Conservation (phyloP, 495 filamentous ascomycete genomes). For the Podospora conica region DNA sequence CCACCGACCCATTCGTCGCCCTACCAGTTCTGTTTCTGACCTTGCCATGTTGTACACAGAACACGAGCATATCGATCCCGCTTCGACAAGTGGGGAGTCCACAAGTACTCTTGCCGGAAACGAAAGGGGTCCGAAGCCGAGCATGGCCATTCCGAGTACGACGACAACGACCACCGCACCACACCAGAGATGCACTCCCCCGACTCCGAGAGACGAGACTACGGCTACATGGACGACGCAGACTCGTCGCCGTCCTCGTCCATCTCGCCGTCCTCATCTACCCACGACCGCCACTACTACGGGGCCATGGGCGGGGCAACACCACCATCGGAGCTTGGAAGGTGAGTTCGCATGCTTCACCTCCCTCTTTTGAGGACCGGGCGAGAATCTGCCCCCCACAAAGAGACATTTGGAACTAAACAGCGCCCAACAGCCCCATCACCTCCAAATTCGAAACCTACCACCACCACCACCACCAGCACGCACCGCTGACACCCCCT, state of each 20-base stretch:
- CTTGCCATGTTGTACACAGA: conserved; percentile 10
- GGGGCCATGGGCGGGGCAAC: neutral
- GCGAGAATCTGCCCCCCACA: neutral
- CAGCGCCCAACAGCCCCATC: neutral
- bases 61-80: conserved; percentile 40
- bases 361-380: neutral
- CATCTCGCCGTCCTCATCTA: neutral
- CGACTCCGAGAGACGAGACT: neutral
- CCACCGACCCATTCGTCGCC: neutral
- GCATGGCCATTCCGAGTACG: conserved; percentile 1
- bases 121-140: conserved; percentile 14
- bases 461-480: neutral
- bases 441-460: neutral
- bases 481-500: neutral
- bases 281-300: neutral
- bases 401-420: neutral
- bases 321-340: neutral
- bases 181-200: conserved; percentile 1
- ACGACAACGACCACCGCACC: neutral
- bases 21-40: neutral
- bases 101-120: conserved; percentile 40
- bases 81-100: conserved; percentile 39
- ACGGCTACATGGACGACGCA: neutral
- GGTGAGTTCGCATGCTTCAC: neutral
- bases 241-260: neutral